Base-by-base conservation (phyloP, 768 basidiomycete genomes). In the Russula olivacea region DNA sequence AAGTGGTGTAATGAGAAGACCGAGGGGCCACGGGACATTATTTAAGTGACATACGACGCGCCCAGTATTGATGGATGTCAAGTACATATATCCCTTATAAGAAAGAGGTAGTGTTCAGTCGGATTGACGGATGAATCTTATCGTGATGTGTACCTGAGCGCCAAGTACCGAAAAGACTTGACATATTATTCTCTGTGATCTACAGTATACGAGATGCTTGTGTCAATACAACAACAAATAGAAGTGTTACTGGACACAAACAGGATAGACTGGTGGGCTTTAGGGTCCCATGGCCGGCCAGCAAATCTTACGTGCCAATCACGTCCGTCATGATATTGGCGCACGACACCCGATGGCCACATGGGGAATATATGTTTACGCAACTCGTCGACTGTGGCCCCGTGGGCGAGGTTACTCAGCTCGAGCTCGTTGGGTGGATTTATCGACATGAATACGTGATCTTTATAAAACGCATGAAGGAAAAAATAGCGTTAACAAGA, bases 401-500 rank as follows among this genome's bases (percentile, higher is more conserved):
- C 83, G 50, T 84, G 75, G 21, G 73, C 72, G 32, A 80, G 68
- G 55, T 77, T 78, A 28, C 73, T 75, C 23, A 80, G 58, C 52
- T 79, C 79, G 50, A 91, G 73, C 72, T 89, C 86, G 68, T 83
- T 86, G 61, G 81, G 80, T 48, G 83, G 81, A 61, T 80, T 79
- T 68, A 91, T 83, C 25, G 86, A 82, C 52, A 91, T 75, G 69
- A 90, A 86, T 76, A 90, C 78, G 69, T 91, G 88, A 66, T 83
- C 89, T 91, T 53, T 61, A 58, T 28, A 55, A 55, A 50, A 14
- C 12, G 14, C 6, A 38, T 36, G 5, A 45, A 40, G 58, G 15
- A 40, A 56, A 47, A 47, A 59, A 3, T 14, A 25, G 34, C 21
- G 40, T 25, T 9, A 54, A 51, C n/a, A 60, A 30, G 32, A 51